Conservation (phyloP, 345 rosid genomes). For the Salix arbutifolia region DNA sequence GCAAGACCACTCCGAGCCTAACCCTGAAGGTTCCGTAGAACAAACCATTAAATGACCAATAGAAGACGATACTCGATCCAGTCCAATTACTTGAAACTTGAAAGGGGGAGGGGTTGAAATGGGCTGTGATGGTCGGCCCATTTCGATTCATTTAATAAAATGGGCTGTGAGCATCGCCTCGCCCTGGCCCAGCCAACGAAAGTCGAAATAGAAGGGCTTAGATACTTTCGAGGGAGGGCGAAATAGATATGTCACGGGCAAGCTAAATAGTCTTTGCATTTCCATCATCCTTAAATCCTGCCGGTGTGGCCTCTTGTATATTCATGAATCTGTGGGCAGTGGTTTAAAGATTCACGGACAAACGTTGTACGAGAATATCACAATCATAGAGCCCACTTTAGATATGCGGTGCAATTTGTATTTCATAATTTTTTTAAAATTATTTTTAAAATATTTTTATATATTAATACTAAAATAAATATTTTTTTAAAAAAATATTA, state of each 20-base stretch:
- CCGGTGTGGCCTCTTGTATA: not conserved
- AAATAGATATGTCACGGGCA: not conserved
- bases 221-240: not conserved
- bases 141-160: not conserved
- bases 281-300: not conserved
- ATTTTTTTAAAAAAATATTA: too few relatives aligned
- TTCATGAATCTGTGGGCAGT: conserved; percentile 14
- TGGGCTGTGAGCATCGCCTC: not conserved
- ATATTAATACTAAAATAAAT: too few relatives aligned
- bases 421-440: too few relatives aligned
- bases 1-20: not conserved
- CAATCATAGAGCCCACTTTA: not conserved
- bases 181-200: not conserved
- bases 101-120: not conserved
- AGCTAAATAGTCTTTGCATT: not conserved
- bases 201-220: not conserved
- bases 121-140: not conserved
- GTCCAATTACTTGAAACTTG: not conserved
- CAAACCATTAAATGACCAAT: not conserved
- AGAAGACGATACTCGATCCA: not conserved
- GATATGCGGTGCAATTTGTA: not conserved
- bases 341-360: not conserved
- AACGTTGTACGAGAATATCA: not conserved
- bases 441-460: too few relatives aligned
- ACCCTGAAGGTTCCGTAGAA: not conserved